phyloP scores from a whole-genome alignment of 768 basidiomycete genomes.

The Xerocomus potaroensis region DNA sequence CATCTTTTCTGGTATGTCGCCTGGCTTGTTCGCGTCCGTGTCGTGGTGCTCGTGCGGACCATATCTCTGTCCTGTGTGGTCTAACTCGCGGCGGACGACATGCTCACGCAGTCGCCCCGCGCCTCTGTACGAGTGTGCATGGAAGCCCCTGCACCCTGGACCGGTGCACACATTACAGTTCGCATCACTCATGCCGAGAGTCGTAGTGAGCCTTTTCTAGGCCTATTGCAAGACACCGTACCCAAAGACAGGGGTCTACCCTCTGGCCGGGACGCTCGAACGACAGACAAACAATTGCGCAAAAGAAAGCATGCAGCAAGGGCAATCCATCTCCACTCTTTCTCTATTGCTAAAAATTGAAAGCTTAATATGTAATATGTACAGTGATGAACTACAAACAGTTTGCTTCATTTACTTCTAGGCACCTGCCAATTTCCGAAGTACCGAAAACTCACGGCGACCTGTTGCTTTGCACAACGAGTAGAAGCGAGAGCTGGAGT shows the following conservation, averaged over 20 bases:
- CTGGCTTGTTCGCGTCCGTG: background rate
- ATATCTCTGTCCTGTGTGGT: conserved; percentile 59
- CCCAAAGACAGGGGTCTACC: too few relatives aligned
- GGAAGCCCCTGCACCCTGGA: conserved; percentile 82
- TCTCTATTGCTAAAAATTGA: background rate
- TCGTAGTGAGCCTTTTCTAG: conserved; percentile 30
- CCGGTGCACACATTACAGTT: conserved; percentile 69
- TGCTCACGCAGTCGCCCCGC: conserved; percentile 80
- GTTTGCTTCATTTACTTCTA: conserved; percentile 5
- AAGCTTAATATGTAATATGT: conserved; percentile 6
- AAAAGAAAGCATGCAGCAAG: conserved; percentile 62
- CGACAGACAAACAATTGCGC: conserved; percentile 54
- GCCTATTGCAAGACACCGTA: too few relatives aligned
- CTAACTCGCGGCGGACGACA: conserved; percentile 77
- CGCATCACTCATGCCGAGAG: conserved; percentile 74
- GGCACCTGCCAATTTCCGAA: conserved; percentile 61
- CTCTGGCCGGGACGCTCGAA: too few relatives aligned
- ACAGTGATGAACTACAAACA: background rate
- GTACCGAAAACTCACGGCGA: conserved; percentile 59
- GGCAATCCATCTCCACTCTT: too few relatives aligned
- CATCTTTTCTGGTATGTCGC: conserved; percentile 58
- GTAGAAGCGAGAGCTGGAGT: conserved; percentile 60
- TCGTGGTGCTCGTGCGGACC: too few relatives aligned
- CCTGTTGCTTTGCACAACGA: conserved; percentile 71
- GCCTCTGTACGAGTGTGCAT: conserved; percentile 57